Evolutionary conservation across 2,329 filamentous ascomycete species (phyloP).

Genomic region (Ascochyta pisi): DNA sequence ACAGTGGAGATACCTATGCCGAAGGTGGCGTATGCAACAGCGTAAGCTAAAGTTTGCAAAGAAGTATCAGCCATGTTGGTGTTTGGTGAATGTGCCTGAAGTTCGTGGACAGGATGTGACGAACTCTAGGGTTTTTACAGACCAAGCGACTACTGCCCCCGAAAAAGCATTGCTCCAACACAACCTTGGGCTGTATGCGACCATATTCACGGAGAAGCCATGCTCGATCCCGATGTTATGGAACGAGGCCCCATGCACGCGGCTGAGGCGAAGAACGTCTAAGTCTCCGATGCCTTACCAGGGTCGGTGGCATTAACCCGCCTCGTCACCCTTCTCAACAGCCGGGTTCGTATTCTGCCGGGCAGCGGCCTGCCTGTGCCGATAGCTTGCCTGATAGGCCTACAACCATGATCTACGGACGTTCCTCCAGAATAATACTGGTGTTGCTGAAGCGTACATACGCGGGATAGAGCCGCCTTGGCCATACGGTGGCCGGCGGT

Average conservation of each 20-base stretch:
- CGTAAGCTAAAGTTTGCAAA: constrained; percentile 29
- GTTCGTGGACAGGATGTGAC: no score
- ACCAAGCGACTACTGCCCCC: not conserved
- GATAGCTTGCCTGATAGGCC: not conserved
- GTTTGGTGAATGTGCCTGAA: not conserved
- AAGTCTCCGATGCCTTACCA: not conserved
- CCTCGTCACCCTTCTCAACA: not conserved
- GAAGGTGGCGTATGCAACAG: constrained; percentile 25
- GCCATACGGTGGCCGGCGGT: not conserved
- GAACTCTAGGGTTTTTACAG: not conserved
- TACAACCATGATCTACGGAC: not conserved
- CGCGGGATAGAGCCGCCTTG: not conserved
- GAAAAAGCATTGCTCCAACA: not conserved
- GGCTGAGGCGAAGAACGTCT: not conserved
- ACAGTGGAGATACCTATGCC: constrained; percentile 22
- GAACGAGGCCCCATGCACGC: not conserved
- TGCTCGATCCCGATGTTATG: not conserved
- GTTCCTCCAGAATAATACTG: not conserved
- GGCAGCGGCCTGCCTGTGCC: not conserved
- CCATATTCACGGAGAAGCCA: not conserved
- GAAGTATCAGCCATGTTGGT: constrained; percentile 18
- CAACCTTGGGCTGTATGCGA: not conserved
- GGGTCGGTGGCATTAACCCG: not conserved
- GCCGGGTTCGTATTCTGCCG: not conserved
- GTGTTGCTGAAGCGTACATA: not conserved